phyloP scores from a whole-genome alignment of 2,329 filamentous ascomycete genomes.

The Dissoconium aciculare region DNA sequence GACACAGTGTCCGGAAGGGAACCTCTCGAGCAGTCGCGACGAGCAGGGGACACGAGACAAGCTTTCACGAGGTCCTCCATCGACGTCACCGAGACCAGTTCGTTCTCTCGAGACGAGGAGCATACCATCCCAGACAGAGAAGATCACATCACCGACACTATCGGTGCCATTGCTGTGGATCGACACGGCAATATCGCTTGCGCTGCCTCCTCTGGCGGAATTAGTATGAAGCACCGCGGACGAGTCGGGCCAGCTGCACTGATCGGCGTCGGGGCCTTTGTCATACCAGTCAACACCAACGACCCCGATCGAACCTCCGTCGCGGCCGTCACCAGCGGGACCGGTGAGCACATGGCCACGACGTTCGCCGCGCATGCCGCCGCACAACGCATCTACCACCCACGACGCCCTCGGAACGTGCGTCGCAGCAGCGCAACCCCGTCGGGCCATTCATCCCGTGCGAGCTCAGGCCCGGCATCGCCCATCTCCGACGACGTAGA shows the following conservation, averaged over 20 bases:
- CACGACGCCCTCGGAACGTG: constrained; percentile 36
- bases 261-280: constrained; percentile 77
- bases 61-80: too few species aligned
- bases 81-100: constrained; percentile 1
- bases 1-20: too few species aligned
- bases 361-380: constrained; percentile 80
- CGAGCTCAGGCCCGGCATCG: background rate
- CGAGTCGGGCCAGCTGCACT: constrained; percentile 84
- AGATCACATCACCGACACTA: constrained; percentile 76
- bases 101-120: too few species aligned
- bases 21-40: too few species aligned
- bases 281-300: constrained; percentile 60
- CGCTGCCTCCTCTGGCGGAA: constrained; percentile 89
- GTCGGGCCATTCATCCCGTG: background rate
- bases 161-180: constrained; percentile 90
- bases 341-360: constrained; percentile 94
- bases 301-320: constrained; percentile 58
- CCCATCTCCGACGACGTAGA: too few species aligned
- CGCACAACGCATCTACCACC: constrained; percentile 63
- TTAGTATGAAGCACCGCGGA: constrained; percentile 94
- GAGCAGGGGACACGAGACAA: too few species aligned
- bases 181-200: constrained; percentile 75
- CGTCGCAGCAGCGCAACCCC: constrained; percentile 24
- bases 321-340: constrained; percentile 80
- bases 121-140: too few species aligned